phyloP scores from a whole-genome alignment of 192 early-diverging fungal genomes.

The Gonapodya prolifera region DNA sequence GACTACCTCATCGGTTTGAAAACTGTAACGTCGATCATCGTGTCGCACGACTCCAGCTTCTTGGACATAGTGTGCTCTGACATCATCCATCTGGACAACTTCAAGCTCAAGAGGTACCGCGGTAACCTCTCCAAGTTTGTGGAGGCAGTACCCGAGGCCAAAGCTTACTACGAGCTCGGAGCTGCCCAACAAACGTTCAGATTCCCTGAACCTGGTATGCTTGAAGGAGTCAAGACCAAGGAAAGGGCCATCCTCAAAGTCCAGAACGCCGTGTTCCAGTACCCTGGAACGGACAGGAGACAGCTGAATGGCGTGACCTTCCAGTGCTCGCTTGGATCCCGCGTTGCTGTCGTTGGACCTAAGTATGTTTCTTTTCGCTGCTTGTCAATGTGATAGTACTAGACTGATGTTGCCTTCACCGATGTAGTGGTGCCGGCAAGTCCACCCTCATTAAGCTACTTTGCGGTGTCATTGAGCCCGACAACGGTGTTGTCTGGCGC shows the following conservation, averaged over 20 bases:
- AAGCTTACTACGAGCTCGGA: constrained; percentile 59
- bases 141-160: constrained; percentile 53
- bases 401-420: background rate
- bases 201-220: constrained; percentile 64
- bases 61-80: constrained; percentile 69
- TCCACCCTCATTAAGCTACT: constrained; percentile 73
- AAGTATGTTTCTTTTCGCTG: constrained; percentile 19
- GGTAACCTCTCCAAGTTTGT: constrained; percentile 73
- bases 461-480: constrained; percentile 57
- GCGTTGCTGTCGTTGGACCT: constrained; percentile 67
- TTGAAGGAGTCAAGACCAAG: constrained; percentile 67
- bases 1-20: constrained; percentile 53
- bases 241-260: constrained; percentile 69
- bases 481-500: constrained; percentile 47
- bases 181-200: constrained; percentile 57
- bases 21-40: constrained; percentile 58
- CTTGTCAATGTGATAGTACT: no score
- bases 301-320: constrained; percentile 49
- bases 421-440: constrained; percentile 57
- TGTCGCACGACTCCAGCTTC: constrained; percentile 73
- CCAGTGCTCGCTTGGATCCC: constrained; percentile 58
- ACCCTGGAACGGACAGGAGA: constrained; percentile 49
- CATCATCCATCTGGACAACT: constrained; percentile 64
- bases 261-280: constrained; percentile 58
- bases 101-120: constrained; percentile 64